Evolutionary conservation across 148 eudicot genomes (phyloP), one percentile per base, ranked within the genome.

Genomic region (Beta vulgaris): DNA sequence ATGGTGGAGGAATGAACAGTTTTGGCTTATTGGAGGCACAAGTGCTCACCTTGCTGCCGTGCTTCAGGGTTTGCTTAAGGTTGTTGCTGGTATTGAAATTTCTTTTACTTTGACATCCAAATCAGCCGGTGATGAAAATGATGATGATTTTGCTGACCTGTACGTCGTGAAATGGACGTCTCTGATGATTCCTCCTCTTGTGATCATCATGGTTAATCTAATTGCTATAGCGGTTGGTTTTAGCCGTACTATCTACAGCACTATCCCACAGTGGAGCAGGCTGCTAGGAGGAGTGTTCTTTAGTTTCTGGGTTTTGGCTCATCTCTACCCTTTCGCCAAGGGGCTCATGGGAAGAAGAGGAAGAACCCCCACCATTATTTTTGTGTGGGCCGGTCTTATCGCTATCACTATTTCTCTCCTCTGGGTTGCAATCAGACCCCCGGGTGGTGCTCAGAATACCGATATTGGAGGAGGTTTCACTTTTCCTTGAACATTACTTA

Each of bases 1-100:
- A 25, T 94, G 98, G 98, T 94, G 98, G 98, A 72, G 98, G 55
- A 94, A 94, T 37, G 98, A 94, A 82, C 98, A 94, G 64, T 94
- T 94, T 66, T 94, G 98, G 98, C 74, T 94, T 19, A 94, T 94
- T 19, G 98, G 98, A 26, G 98, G 98, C 42, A 91, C 95, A 3
- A 94, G 98, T 42, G 98, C 98, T 25, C 98, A 94, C 62, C 85
- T 94, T 18, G 98, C 97, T 5, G 98, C 98, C 37, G 98, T 94
- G 32, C 79, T 94, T 25, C 98, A 94, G 60, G 98, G 98, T 6
- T 71, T 94, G 5, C 86, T 93, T 0, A 93, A 93, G 62, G 94
- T 93, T 15, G 51, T 93, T 36, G 98, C 98, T 28, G 98, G 98
- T 57, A 89, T 93, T 13, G 98, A 93, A 55, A 91, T 93, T 39